Evolutionary conservation across 495 filamentous ascomycete species (phyloP).

Genomic region (Halenospora varia): DNA sequence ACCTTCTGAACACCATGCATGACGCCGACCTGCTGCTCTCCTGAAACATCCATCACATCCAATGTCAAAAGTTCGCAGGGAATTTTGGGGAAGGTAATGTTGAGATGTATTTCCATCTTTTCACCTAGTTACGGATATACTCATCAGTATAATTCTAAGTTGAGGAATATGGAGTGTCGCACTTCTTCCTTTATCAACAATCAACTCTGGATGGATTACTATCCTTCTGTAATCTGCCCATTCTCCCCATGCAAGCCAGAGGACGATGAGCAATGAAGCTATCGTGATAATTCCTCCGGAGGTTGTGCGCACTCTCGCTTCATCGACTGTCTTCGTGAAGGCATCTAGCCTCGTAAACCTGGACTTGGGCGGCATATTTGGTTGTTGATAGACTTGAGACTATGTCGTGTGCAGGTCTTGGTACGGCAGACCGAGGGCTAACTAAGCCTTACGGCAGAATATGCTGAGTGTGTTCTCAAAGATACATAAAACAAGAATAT

Average conservation of each 20-base stretch:
- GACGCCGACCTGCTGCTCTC: slow-evolving; percentile 91
- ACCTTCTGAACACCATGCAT: slow-evolving; percentile 89
- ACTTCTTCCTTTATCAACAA: slow-evolving; percentile 97
- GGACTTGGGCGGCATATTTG: slow-evolving; percentile 60
- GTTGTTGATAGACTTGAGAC: neutral
- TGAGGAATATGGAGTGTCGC: slow-evolving; percentile 25
- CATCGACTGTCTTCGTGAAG: slow-evolving; percentile 98
- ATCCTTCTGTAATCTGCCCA: slow-evolving; percentile 90
- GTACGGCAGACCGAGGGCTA: neutral
- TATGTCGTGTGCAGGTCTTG: neutral
- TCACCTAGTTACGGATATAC: slow-evolving; percentile 69
- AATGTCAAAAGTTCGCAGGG: slow-evolving; percentile 95
- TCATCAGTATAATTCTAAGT: too few species aligned
- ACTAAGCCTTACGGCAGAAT: slow-evolving; percentile 18
- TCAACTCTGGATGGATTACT: slow-evolving; percentile 82
- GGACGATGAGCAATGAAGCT: slow-evolving; percentile 75
- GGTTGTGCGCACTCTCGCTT: slow-evolving; percentile 95
- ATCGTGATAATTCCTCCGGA: slow-evolving; percentile 95
- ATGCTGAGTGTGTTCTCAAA: slow-evolving; percentile 6
- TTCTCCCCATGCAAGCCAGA: slow-evolving; percentile 91
- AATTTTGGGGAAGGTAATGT: slow-evolving; percentile 90
- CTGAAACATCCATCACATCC: slow-evolving; percentile 98
- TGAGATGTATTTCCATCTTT: slow-evolving; percentile 98
- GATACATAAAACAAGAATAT: slow-evolving; percentile 16
- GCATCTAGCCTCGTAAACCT: slow-evolving; percentile 95